A percentile compares a stretch with the other conserved stretches of the same genome.
These are phyloP conservation scores for Aethionema arabicum DNA, from an alignment of 345 rosid species.

Conservation along the genomic window DNA sequence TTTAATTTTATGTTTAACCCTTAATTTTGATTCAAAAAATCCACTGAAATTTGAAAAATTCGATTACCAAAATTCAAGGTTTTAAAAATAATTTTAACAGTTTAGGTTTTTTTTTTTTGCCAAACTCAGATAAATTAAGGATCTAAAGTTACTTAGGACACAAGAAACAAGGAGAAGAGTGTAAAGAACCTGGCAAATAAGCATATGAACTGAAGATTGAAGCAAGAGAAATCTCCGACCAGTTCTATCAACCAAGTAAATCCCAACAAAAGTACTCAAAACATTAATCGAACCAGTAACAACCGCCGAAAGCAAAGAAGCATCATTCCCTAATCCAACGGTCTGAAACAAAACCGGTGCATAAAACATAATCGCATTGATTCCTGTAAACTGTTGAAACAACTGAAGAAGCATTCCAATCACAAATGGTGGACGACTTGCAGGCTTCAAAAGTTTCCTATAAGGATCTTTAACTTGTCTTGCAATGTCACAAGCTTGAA, in stretches of 20 bases:
- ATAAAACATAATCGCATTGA: constrained; percentile 54
- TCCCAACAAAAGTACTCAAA: constrained; percentile 54
- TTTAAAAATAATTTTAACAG: too few relatives aligned
- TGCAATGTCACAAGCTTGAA: constrained; percentile 44
- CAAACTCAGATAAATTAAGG: not conserved
- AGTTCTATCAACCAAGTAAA: constrained; percentile 54
- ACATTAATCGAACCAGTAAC: constrained; percentile 60
- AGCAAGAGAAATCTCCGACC: constrained; percentile 64
- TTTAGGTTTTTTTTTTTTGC: too few relatives aligned
- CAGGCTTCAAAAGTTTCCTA: constrained; percentile 43
- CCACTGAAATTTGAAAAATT: too few relatives aligned
- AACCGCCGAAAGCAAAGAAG: constrained; percentile 61
- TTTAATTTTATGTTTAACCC: too few relatives aligned
- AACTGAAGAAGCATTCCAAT: constrained; percentile 52
- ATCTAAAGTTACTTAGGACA: not conserved
- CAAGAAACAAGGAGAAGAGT: constrained; percentile 5
- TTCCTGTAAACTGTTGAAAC: constrained; percentile 68
- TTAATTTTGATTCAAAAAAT: too few relatives aligned
- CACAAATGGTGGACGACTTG: constrained; percentile 54
- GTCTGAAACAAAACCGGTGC: constrained; percentile 72
- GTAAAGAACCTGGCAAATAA: constrained; percentile 38
- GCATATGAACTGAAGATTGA: constrained; percentile 45
- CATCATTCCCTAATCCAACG: constrained; percentile 56
- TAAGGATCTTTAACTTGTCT: constrained; percentile 50
- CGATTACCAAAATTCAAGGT: too few relatives aligned